phyloP scores from a whole-genome alignment of 75 land plant species.

The Selaginella moellendorffii region DNA sequence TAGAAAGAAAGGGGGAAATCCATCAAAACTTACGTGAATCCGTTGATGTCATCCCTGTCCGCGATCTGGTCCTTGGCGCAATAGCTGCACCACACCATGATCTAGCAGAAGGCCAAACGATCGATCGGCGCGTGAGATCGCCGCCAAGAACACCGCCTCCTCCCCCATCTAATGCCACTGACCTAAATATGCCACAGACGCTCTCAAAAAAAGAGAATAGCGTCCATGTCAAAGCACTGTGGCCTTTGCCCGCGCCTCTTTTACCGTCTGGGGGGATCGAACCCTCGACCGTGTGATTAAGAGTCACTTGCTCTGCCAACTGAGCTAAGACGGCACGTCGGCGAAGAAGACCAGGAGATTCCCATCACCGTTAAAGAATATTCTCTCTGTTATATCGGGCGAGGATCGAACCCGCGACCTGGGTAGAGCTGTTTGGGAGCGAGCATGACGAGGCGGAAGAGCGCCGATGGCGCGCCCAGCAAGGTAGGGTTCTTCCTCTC shows the following conservation, averaged over 20 bases:
- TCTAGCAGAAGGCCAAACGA: no score
- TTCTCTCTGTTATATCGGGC: no score
- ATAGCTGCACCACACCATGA: conserved; percentile 40
- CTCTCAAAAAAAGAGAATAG: no score
- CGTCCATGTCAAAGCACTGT: no score
- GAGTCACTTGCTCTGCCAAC: conserved; percentile 1
- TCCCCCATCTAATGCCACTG: conserved; percentile 1
- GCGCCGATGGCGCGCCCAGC: conserved; percentile 2
- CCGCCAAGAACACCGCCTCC: background rate
- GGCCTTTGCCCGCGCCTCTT: no score
- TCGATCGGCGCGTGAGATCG: no score
- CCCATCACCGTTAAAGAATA: background rate
- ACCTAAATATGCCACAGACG: no score
- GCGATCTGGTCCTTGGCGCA: conserved; percentile 37
- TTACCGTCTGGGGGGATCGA: background rate
- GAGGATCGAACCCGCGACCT: no score
- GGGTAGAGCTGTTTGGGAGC: background rate
- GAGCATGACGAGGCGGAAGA: background rate
- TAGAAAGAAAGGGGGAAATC: background rate
- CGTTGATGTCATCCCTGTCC: conserved; percentile 36
- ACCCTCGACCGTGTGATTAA: background rate
- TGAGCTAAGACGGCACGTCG: conserved; percentile 1
- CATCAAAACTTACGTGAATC: conserved; percentile 23
- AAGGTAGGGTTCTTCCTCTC: background rate
- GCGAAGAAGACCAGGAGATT: background rate